Conservation (phyloP, 768 basidiomycete species). For the Trametes coccinea region DNA sequence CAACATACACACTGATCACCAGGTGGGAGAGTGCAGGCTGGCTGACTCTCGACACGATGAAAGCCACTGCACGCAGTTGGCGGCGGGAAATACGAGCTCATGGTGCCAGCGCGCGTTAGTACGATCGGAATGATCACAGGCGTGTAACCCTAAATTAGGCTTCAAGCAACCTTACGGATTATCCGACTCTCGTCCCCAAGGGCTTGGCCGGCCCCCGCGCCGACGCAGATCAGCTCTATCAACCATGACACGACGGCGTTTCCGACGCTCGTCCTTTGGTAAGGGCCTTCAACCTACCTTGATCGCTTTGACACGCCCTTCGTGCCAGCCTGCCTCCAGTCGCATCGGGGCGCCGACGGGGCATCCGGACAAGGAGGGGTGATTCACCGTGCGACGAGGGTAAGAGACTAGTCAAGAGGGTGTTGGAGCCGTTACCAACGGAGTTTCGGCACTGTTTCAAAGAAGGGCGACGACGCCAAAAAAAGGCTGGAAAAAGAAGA, state of each 20-base stretch:
- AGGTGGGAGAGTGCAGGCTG: neutral
- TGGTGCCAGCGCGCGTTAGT: neutral
- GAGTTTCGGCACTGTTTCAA: constrained; percentile 11
- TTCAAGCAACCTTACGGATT: constrained; percentile 19
- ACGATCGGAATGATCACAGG: constrained; percentile 7
- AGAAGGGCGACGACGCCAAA: constrained; percentile 8
- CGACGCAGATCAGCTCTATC: constrained; percentile 15
- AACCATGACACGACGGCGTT: constrained; percentile 4
- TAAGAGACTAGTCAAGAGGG: constrained; percentile 10
- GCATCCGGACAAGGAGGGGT: neutral
- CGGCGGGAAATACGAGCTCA: neutral
- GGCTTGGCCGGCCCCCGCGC: constrained; percentile 4
- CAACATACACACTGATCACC: neutral
- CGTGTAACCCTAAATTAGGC: constrained; percentile 25
- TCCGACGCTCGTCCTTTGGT: neutral
- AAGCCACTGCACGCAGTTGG: neutral
- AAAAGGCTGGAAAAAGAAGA: constrained; percentile 14
- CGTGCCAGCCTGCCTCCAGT: neutral
- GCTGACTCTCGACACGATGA: too few relatives aligned
- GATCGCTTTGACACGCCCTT: constrained; percentile 4
- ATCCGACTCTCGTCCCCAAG: constrained; percentile 3
- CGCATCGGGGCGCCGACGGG: neutral
- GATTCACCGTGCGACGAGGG: constrained; percentile 1
- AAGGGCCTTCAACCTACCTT: constrained; percentile 1
- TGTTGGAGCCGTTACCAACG: constrained; percentile 19